These are phyloP conservation scores for Saraca asoca DNA, from an alignment of 331 rosid genomes.

Conservation along the genomic window DNA sequence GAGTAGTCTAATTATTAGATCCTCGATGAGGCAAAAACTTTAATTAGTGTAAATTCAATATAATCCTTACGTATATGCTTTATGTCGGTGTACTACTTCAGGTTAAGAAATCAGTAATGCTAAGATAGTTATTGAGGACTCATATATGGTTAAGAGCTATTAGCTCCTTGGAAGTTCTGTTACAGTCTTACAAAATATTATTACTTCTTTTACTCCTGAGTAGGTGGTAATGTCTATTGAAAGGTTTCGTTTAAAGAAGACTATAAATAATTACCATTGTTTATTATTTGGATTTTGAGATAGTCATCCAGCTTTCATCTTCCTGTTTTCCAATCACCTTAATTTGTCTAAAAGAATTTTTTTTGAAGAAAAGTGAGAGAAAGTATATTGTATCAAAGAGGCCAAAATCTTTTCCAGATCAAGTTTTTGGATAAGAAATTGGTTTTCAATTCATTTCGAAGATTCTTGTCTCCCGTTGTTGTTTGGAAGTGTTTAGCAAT, in stretches of 20 bases:
- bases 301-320: background rate
- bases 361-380: background rate
- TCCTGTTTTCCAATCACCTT: background rate
- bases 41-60: constrained; percentile 6
- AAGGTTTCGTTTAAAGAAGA: background rate
- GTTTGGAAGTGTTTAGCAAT: constrained; percentile 13
- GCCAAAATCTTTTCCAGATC: background rate
- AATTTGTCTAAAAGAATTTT: background rate
- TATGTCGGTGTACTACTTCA: background rate
- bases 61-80: background rate
- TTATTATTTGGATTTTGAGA: background rate
- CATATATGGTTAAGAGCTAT: background rate
- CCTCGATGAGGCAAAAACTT: background rate
- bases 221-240: background rate
- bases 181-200: constrained; percentile 14
- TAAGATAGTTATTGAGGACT: background rate
- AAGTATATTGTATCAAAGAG: no score
- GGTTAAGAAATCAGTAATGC: background rate
- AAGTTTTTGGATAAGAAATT: background rate
- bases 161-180: constrained; percentile 1
- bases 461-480: background rate
- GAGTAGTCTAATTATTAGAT: background rate
- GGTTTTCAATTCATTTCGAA: background rate
- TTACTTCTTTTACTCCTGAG: constrained; percentile 4
- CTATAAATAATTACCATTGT: constrained; percentile 1